Evolutionary conservation across 1,284 basidiomycete species (phyloP).

Genomic region (Papiliotrema nemorosa): DNA sequence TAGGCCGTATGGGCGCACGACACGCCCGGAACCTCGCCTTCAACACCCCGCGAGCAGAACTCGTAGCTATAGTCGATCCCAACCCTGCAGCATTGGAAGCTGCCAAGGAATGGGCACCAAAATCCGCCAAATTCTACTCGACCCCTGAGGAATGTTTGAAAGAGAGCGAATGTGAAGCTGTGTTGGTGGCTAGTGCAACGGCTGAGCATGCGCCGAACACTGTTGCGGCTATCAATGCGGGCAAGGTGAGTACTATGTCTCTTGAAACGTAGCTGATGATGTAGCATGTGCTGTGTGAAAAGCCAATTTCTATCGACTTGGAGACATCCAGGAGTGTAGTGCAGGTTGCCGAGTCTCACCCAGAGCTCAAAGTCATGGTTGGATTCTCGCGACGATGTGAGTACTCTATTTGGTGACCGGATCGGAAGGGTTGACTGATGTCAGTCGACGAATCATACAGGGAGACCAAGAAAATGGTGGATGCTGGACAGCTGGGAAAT

Average conservation of each 20-base stretch:
- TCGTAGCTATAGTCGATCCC: slow-evolving; percentile 23
- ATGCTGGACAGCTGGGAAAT: slow-evolving; percentile 20
- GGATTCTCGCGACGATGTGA: slow-evolving; percentile 35
- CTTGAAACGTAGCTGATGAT: neutral
- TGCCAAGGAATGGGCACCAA: slow-evolving; percentile 14
- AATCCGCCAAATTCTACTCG: neutral
- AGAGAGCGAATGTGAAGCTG: slow-evolving; percentile 17
- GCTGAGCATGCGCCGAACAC: slow-evolving; percentile 21
- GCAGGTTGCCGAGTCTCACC: slow-evolving; percentile 16
- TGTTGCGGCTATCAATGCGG: slow-evolving; percentile 17
- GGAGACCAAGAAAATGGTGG: slow-evolving; percentile 18
- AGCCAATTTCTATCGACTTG: slow-evolving; percentile 38
- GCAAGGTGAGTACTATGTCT: slow-evolving; percentile 7
- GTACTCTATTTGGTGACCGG: slow-evolving; percentile 1
- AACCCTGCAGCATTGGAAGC: neutral
- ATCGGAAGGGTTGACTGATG: neutral
- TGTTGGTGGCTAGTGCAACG: slow-evolving; percentile 28
- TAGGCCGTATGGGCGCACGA: slow-evolving; percentile 24
- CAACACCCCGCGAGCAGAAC: slow-evolving; percentile 19
- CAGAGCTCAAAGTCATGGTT: slow-evolving; percentile 35
- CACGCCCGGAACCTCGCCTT: slow-evolving; percentile 21
- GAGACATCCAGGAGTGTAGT: slow-evolving; percentile 23
- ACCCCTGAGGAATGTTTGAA: slow-evolving; percentile 10
- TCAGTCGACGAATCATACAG: slow-evolving; percentile 33
- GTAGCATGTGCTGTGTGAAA: slow-evolving; percentile 38